Evolutionary conservation across 768 basidiomycete genomes (phyloP), one percentile per base, ranked within the genome.

Genomic region (Tulasnella sp.): DNA sequence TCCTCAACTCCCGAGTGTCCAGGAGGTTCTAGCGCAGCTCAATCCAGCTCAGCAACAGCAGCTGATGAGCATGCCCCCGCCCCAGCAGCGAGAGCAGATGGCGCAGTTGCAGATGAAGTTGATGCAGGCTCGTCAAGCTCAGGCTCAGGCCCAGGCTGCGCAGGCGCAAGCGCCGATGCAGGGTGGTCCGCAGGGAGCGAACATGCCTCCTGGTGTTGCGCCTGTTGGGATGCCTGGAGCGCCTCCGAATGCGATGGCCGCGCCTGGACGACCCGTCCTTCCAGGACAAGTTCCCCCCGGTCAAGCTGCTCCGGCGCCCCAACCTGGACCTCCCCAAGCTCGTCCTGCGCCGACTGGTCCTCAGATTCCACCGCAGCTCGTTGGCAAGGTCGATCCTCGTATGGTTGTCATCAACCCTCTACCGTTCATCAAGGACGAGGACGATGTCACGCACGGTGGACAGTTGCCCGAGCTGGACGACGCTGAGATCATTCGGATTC

Each of bases 361-460:
- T 5, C 31, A 49, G 2, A n/a, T 76, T 9, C 75, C 75, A 7
- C 75, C 58, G 38, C 67, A 76, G 2, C 25, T 76, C 14, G 14
- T 36, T 17, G 75, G 67, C 4, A 76, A 76, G 36, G 37, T 76
- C 37, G 75, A 76, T 76, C 67, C 75, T 5, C 83, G 85, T 39
- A 86, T 88, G 25, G 92, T 91, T 9, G 85, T 85, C 25, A 85
- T 93, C 58, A 87, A 88, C 9, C 82, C 87, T 74, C 87, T 94
- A 2, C 91, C 92, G 1, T 85, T 90, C 12, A 81, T 84, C 68
- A 85, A 87, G 15, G 88, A 88, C n/a, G 82, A 84, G 1, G 82
- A 81, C 71, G 83, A 84, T 67, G 91, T 92, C 15, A 83, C 82
- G 17, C 83, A 83, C 67, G 79, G 78, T 22, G 84, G 83, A 3